Percentiles rank a stretch among this genome's conserved stretches.
Evolutionary conservation across 148 eudicot species (phyloP).

Genomic region (Rhododendron mucronatum): DNA sequence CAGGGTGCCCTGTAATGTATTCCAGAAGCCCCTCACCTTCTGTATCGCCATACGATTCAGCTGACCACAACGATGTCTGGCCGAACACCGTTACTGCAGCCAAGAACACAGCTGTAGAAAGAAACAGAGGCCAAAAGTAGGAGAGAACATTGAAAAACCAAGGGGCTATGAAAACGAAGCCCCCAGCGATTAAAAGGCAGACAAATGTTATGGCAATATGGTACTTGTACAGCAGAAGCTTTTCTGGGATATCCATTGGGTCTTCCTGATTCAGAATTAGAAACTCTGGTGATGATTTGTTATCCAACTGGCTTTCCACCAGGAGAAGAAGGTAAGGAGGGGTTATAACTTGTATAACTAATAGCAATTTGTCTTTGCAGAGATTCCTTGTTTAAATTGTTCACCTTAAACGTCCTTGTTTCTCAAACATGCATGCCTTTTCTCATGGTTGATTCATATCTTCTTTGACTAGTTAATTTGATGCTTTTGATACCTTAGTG

Average conservation of each 20-base stretch:
- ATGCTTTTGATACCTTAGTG: neutral
- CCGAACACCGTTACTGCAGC: constrained; percentile 17
- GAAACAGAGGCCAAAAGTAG: constrained; percentile 40
- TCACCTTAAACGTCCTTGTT: neutral
- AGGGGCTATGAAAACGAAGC: constrained; percentile 8
- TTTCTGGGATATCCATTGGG: constrained; percentile 27
- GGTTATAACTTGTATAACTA: neutral
- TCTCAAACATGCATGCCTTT: neutral
- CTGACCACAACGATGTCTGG: constrained; percentile 3
- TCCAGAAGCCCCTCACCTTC: constrained; percentile 27
- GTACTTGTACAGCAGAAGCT: constrained; percentile 23
- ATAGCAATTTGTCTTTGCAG: neutral
- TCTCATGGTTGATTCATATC: neutral
- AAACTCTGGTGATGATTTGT: neutral
- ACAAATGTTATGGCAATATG: constrained; percentile 14
- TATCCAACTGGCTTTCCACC: neutral
- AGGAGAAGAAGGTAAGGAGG: neutral
- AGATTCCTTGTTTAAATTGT: constrained; percentile 21
- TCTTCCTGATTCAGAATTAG: neutral
- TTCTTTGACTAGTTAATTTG: neutral
- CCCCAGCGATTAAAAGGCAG: constrained; percentile 10
- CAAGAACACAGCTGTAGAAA: constrained; percentile 30
- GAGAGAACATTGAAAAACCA: constrained; percentile 15
- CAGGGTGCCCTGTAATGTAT: constrained; percentile 20
- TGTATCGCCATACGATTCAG: constrained; percentile 16